phyloP scores from a whole-genome alignment of 805 yeast species.

The Hanseniaspora lindneri region DNA sequence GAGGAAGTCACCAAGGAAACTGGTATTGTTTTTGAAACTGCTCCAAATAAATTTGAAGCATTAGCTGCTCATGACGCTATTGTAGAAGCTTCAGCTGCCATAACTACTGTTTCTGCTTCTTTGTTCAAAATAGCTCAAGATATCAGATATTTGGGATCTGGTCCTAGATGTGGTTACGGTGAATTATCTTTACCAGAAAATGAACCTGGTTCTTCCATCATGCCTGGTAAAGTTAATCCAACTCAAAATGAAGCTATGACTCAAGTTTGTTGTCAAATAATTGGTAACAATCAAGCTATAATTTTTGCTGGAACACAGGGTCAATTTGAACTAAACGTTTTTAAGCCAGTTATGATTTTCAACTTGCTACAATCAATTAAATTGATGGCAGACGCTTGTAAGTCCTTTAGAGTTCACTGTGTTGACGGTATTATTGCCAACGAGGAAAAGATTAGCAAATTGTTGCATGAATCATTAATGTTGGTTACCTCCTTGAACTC shows the following conservation, averaged over 20 bases:
- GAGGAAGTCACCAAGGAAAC: constrained; percentile 73
- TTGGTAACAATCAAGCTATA: constrained; percentile 91
- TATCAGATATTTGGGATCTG: constrained; percentile 94
- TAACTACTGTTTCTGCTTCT: constrained; percentile 88
- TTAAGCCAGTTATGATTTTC: constrained; percentile 90
- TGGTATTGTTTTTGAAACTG: constrained; percentile 80
- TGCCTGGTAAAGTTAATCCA: constrained; percentile 99
- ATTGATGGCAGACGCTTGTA: constrained; percentile 75
- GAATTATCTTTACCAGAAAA: constrained; percentile 92
- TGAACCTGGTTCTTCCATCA: constrained; percentile 97
- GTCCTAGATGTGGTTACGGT: constrained; percentile 99
- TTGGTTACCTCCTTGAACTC: constrained; percentile 97
- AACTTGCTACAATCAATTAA: constrained; percentile 81
- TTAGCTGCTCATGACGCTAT: constrained; percentile 97
- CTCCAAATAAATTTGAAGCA: constrained; percentile 98
- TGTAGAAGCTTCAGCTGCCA: constrained; percentile 94
- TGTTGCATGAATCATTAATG: constrained; percentile 91
- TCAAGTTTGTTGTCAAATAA: constrained; percentile 95
- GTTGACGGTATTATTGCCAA: constrained; percentile 91
- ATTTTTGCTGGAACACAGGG: constrained; percentile 98
- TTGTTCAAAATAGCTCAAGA: constrained; percentile 95
- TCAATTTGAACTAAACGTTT: constrained; percentile 95
- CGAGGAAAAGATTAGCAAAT: constrained; percentile 70
- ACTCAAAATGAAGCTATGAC: constrained; percentile 98
- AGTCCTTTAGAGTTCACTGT: constrained; percentile 88